A percentile compares a stretch with the other conserved stretches of the same genome.
Evolutionary conservation across 2,329 filamentous ascomycete genomes (phyloP).

Genomic region (Nannizziopsis arthrosporioides): DNA sequence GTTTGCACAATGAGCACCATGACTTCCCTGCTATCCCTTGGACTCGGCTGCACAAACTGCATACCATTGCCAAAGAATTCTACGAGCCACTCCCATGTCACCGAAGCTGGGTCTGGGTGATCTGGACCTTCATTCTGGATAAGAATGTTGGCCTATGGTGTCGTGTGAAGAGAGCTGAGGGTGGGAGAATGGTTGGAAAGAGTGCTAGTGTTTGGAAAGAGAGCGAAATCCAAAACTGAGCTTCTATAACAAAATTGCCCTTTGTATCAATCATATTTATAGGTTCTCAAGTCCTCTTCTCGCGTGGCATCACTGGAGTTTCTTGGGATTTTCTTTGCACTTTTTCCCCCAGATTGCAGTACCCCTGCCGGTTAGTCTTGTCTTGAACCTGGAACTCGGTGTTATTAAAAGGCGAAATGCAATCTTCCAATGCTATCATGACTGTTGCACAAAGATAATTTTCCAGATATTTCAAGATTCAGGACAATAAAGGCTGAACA

Average conservation of each 20-base stretch:
- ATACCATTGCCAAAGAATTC: conserved; percentile 76
- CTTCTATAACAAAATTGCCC: background rate
- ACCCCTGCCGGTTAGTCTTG: too few relatives aligned
- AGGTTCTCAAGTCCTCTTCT: background rate
- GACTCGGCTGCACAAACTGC: conserved; percentile 69
- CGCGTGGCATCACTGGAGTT: background rate
- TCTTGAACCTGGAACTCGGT: too few relatives aligned
- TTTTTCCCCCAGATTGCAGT: background rate
- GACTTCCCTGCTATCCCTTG: conserved; percentile 96
- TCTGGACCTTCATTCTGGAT: conserved; percentile 93
- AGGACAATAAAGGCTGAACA: background rate
- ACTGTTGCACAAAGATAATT: too few relatives aligned
- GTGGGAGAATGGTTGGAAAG: conserved; percentile 49
- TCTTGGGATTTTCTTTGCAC: background rate
- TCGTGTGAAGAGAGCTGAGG: conserved; percentile 81
- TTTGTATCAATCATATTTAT: background rate
- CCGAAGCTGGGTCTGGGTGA: conserved; percentile 80
- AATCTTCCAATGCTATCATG: too few relatives aligned
- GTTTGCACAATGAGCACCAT: conserved; percentile 96
- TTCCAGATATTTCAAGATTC: too few relatives aligned
- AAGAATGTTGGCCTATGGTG: conserved; percentile 80
- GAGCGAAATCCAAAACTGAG: conserved; percentile 54
- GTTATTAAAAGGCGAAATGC: too few relatives aligned
- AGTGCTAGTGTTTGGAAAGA: conserved; percentile 53
- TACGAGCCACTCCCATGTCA: conserved; percentile 80